These are phyloP conservation scores for Plasmodium coatneyi DNA, from an alignment of 169 alveolate species.

Conservation along the genomic window DNA sequence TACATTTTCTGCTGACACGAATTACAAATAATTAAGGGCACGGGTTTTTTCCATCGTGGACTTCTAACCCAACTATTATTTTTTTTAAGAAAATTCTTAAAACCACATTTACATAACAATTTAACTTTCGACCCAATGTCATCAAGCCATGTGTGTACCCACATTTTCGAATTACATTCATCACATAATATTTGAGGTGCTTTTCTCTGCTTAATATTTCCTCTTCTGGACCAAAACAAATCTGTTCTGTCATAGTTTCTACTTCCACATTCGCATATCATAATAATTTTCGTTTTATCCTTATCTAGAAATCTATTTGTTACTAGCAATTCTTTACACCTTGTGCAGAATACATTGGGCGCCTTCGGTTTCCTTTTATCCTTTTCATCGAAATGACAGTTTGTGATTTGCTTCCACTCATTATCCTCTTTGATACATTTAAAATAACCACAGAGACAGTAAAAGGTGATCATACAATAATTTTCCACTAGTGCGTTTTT, in stretches of 20 bases:
- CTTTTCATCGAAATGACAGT: conserved; percentile 62
- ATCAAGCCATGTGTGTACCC: conserved; percentile 76
- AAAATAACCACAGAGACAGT: conserved; percentile 69
- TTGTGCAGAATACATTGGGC: conserved; percentile 59
- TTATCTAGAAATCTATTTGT: conserved; percentile 69
- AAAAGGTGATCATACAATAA: conserved; percentile 39
- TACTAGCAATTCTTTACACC: conserved; percentile 49
- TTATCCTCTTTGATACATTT: conserved; percentile 48
- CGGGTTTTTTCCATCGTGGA: conserved; percentile 74
- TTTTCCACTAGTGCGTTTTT: conserved; percentile 33
- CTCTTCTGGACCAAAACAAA: conserved; percentile 55
- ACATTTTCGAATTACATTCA: conserved; percentile 68
- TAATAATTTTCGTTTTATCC: conserved; percentile 72
- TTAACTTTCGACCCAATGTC: conserved; percentile 74
- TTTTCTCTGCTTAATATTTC: conserved; percentile 65
- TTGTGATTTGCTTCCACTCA: conserved; percentile 72
- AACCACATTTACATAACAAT: conserved; percentile 73
- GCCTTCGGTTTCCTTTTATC: conserved; percentile 63
- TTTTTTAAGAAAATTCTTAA: conserved; percentile 65
- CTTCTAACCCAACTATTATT: conserved; percentile 75
- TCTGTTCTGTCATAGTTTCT: conserved; percentile 64
- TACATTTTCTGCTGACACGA: conserved; percentile 70
- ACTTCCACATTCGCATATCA: conserved; percentile 75
- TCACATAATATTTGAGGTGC: conserved; percentile 75
- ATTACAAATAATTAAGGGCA: conserved; percentile 68